phyloP scores from a whole-genome alignment of 148 eudicot genomes.

The Rhododendron williamsianum region DNA sequence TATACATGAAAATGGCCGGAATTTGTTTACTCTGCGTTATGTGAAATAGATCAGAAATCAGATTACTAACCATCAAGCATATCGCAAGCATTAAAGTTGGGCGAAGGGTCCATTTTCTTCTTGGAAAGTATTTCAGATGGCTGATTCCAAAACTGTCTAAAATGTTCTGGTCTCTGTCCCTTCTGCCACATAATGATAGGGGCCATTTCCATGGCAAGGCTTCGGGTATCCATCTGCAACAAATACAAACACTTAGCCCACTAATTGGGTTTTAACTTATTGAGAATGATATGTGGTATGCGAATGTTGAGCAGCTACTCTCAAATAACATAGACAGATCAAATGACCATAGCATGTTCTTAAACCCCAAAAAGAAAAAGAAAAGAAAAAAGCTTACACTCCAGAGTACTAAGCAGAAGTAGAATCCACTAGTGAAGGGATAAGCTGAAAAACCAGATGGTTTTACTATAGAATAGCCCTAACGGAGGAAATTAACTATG shows the following conservation, averaged over 20 bases:
- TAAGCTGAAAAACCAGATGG: neutral
- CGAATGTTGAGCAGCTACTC: neutral
- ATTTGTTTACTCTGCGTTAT: neutral
- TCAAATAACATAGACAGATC: neutral
- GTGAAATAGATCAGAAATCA: neutral
- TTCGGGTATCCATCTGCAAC: slow-evolving; percentile 78
- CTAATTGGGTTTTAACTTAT: neutral
- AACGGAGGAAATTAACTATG: neutral
- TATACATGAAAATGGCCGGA: neutral
- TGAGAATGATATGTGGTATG: neutral
- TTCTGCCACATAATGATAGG: slow-evolving; percentile 81
- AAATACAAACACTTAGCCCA: slow-evolving; percentile 8
- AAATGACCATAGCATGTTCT: neutral
- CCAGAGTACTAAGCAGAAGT: neutral
- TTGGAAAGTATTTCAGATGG: slow-evolving; percentile 36
- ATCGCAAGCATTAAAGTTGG: slow-evolving; percentile 43
- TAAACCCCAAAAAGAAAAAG: neutral
- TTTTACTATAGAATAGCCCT: neutral
- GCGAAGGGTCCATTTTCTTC: slow-evolving; percentile 30
- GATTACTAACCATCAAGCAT: slow-evolving; percentile 67
- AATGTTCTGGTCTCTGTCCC: slow-evolving; percentile 61
- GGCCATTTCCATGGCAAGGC: slow-evolving; percentile 87
- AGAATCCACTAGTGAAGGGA: neutral
- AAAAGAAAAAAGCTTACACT: neutral
- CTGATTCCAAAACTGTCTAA: slow-evolving; percentile 67